Conservation (phyloP, 2,329 filamentous ascomycete species). For the Stemphylium beticola region DNA sequence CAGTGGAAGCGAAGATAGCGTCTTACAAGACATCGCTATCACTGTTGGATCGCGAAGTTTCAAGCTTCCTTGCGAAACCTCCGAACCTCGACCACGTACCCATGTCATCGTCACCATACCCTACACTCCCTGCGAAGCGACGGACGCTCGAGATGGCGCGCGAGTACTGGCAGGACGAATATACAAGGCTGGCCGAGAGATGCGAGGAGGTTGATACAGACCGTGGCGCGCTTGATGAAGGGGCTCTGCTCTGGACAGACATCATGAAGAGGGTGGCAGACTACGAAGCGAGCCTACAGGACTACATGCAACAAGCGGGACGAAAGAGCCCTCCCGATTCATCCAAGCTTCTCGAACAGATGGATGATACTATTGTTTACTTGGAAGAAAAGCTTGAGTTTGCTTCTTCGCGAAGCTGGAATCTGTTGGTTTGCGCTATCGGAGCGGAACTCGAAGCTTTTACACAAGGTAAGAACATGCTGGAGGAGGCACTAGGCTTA, state of each 20-base stretch:
- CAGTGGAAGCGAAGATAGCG: constrained; percentile 72
- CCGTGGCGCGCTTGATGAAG: constrained; percentile 69
- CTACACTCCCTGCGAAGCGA: constrained; percentile 66
- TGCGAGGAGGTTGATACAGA: constrained; percentile 66
- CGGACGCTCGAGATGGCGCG: constrained; percentile 73
- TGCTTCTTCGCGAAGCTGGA: constrained; percentile 72
- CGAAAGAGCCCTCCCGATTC: constrained; percentile 24
- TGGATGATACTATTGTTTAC: constrained; percentile 62
- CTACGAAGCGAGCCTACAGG: constrained; percentile 70
- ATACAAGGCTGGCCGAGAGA: constrained; percentile 61
- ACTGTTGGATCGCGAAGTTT: constrained; percentile 69
- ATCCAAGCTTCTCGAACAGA: constrained; percentile 48
- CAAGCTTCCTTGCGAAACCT: constrained; percentile 64
- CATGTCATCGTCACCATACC: constrained; percentile 56
- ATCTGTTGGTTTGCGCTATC: constrained; percentile 75
- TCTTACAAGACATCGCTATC: constrained; percentile 72
- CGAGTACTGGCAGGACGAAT: constrained; percentile 72
- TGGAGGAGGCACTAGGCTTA: constrained; percentile 52
- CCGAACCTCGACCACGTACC: constrained; percentile 48
- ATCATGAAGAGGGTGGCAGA: constrained; percentile 64
- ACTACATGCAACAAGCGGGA: constrained; percentile 54
- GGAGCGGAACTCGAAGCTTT: constrained; percentile 76
- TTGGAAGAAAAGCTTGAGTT: constrained; percentile 62
- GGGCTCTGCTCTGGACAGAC: constrained; percentile 70
- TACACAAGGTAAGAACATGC: constrained; percentile 63